A percentile compares a stretch with the other conserved stretches of the same genome.
These are phyloP conservation scores for Alternaria gansuensis DNA, from an alignment of 2,329 filamentous ascomycete genomes.

Conservation along the genomic window DNA sequence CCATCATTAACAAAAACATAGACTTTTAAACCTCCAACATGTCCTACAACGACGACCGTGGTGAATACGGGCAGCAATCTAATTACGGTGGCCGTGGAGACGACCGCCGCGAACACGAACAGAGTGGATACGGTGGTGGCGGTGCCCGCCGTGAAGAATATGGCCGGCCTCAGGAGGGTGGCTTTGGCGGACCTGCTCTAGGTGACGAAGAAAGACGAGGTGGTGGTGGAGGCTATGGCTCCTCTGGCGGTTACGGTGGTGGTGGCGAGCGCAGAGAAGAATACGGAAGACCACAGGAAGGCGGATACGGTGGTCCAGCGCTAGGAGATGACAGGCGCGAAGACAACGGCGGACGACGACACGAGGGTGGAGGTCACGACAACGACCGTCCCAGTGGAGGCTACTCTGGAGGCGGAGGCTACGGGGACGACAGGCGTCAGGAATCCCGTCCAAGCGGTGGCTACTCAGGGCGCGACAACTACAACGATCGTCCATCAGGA, in stretches of 20 bases:
- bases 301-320: constrained; percentile 11
- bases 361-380: constrained; percentile 16
- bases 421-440: constrained; percentile 16
- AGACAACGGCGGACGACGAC: constrained; percentile 20
- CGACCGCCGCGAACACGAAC: constrained; percentile 27
- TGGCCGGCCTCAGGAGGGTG: constrained; percentile 27
- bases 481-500: constrained; percentile 37
- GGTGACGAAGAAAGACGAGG: constrained; percentile 22
- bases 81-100: constrained; percentile 26
- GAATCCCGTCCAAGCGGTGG: constrained; percentile 6
- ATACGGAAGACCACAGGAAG: constrained; percentile 19
- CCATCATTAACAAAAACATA: not conserved
- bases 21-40: constrained; percentile 18
- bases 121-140: constrained; percentile 29
- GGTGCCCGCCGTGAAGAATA: constrained; percentile 31
- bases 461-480: constrained; percentile 5
- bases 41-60: constrained; percentile 41
- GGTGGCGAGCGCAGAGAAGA: constrained; percentile 24
- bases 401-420: constrained; percentile 17
- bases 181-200: constrained; percentile 21
- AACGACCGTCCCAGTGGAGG: constrained; percentile 7
- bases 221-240: constrained; percentile 18
- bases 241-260: constrained; percentile 15
- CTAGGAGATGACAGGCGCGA: constrained; percentile 20
- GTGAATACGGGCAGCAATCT: constrained; percentile 23